Evolutionary conservation across 1,284 basidiomycete genomes (phyloP).

Genomic region (Boletus semigastroideus): DNA sequence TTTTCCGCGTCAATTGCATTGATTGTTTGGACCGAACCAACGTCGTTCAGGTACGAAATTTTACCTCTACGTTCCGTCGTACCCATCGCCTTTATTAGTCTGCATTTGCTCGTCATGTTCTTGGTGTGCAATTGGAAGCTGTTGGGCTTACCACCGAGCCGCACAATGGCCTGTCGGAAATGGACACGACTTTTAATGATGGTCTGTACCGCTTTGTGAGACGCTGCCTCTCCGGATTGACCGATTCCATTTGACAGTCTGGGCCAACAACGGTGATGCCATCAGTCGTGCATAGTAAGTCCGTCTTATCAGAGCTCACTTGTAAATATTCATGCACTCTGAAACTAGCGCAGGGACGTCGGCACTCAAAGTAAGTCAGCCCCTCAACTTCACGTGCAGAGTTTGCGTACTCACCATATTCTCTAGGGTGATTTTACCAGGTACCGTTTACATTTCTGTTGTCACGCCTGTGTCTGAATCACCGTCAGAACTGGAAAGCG

Average conservation of each 20-base stretch:
- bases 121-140: conserved; percentile 80
- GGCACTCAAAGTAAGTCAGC: conserved; percentile 73
- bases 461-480: conserved; percentile 9
- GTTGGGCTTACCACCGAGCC: conserved; percentile 65
- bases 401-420: conserved; percentile 10
- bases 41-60: conserved; percentile 67
- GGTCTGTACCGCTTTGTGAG: conserved; percentile 43
- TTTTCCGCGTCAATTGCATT: conserved; percentile 89
- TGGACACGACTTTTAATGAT: conserved; percentile 85
- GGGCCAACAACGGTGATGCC: conserved; percentile 95
- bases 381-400: not conserved
- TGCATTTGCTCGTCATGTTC: conserved; percentile 82
- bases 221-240: not conserved
- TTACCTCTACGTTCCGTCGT: not conserved
- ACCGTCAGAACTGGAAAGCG: conserved; percentile 82
- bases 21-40: conserved; percentile 94
- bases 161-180: conserved; percentile 52
- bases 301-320: not conserved
- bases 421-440: conserved; percentile 88
- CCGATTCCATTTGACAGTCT: conserved; percentile 50
- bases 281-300: conserved; percentile 84
- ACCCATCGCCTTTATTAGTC: conserved; percentile 50
- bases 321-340: conserved; percentile 10
- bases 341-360: conserved; percentile 76
- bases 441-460: conserved; percentile 31